Conservation (phyloP, 2,329 filamentous ascomycete species). For the Hypoxylon sp. region DNA sequence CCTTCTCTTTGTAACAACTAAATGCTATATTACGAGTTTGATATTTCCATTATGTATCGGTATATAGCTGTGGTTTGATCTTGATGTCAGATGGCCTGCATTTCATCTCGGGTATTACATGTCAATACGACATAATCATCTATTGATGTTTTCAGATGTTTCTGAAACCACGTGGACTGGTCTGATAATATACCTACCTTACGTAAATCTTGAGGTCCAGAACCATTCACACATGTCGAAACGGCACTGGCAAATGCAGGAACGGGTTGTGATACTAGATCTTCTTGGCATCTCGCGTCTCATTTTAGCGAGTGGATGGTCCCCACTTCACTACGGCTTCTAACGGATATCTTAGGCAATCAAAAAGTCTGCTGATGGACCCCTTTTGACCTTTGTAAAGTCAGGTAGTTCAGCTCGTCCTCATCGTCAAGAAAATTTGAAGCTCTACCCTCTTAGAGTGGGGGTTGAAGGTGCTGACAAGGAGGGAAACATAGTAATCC, state of each 20-base stretch:
- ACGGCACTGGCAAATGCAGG: constrained; percentile 34
- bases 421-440: neutral
- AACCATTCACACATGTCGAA: constrained; percentile 21
- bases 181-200: constrained; percentile 13
- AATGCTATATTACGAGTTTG: constrained; percentile 8
- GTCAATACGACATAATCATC: constrained; percentile 14
- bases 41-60: constrained; percentile 16
- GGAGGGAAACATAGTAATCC: constrained; percentile 6
- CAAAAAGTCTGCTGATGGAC: constrained; percentile 1
- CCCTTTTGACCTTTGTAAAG: constrained; percentile 8
- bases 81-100: constrained; percentile 3
- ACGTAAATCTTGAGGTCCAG: constrained; percentile 26
- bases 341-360: constrained; percentile 20
- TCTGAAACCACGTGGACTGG: constrained; percentile 38
- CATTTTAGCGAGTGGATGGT: neutral
- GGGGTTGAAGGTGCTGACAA: constrained; percentile 1
- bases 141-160: constrained; percentile 34
- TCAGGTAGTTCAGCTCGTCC: neutral
- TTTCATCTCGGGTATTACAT: constrained; percentile 7
- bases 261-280: constrained; percentile 40
- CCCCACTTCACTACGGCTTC: constrained; percentile 22
- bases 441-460: neutral
- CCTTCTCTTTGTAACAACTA: constrained; percentile 10
- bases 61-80: constrained; percentile 26
- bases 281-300: constrained; percentile 27